These are phyloP conservation scores for Aaosphaeria pasadenensis DNA, from an alignment of 2,329 filamentous ascomycete species.

Conservation along the genomic window DNA sequence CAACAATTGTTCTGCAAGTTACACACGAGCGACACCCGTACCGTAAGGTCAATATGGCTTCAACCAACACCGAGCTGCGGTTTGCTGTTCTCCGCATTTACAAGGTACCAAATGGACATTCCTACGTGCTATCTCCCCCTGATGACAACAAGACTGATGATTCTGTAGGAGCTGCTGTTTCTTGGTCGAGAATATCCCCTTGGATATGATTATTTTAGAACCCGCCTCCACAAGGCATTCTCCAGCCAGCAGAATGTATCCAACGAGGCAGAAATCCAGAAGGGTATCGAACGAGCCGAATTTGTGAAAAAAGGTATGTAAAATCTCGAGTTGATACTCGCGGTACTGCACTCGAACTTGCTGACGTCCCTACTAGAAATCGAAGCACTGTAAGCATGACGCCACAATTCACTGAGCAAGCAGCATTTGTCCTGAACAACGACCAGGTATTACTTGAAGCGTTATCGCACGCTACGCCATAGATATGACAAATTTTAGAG, in stretches of 20 bases:
- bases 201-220: constrained; percentile 78
- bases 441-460: constrained; percentile 81
- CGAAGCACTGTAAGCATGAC: constrained; percentile 73
- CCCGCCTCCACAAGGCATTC: constrained; percentile 82
- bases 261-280: constrained; percentile 71
- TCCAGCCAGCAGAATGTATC: constrained; percentile 66
- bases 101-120: constrained; percentile 54
- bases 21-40: background rate
- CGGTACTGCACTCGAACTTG: constrained; percentile 5
- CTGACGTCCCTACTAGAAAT: constrained; percentile 60
- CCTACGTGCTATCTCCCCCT: background rate
- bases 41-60: constrained; percentile 15
- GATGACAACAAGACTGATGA: too few species aligned
- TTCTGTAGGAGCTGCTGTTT: constrained; percentile 70
- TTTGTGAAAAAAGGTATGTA: constrained; percentile 82
- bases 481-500: constrained; percentile 59
- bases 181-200: constrained; percentile 84
- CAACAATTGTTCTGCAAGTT: too few species aligned
- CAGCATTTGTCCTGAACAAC: too few species aligned
- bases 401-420: background rate
- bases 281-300: constrained; percentile 73
- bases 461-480: constrained; percentile 81
- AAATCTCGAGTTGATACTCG: background rate
- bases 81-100: constrained; percentile 81
- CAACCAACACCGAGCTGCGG: constrained; percentile 59